Percentiles rank a stretch among this genome's conserved stretches.
Evolutionary conservation across 805 yeast genomes (phyloP).

Genomic region (Hanseniaspora lachancei): DNA sequence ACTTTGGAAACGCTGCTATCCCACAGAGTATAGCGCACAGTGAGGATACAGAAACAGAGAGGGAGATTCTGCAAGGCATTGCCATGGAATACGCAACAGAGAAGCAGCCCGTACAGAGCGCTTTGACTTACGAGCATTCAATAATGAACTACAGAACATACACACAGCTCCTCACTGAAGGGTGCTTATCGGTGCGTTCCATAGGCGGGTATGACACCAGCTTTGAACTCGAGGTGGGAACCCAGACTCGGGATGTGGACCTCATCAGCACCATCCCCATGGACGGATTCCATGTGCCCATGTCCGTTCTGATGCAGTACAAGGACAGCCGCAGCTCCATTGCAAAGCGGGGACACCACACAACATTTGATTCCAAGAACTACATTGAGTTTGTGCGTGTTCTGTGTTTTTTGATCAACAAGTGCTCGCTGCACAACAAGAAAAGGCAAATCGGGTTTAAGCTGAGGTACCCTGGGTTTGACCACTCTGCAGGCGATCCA

Average conservation of each 20-base stretch:
- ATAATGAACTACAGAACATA: slow-evolving; percentile 20
- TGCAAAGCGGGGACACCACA: slow-evolving; percentile 68
- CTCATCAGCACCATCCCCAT: slow-evolving; percentile 38
- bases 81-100: not conserved
- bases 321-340: slow-evolving; percentile 46
- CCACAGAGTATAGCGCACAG: not conserved
- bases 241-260: not conserved
- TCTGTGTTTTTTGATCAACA: not conserved
- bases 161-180: not conserved
- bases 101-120: not conserved
- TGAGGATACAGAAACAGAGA: not conserved
- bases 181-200: not conserved
- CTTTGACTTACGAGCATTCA: slow-evolving; percentile 4
- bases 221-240: not conserved
- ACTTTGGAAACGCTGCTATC: not conserved
- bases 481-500: slow-evolving; percentile 66
- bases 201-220: slow-evolving; percentile 14
- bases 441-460: slow-evolving; percentile 14
- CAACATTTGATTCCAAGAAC: slow-evolving; percentile 58
- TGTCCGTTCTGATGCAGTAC: slow-evolving; percentile 35
- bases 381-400: slow-evolving; percentile 20
- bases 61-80: not conserved
- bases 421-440: not conserved
- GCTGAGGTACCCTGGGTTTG: slow-evolving; percentile 50
- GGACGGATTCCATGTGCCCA: slow-evolving; percentile 68